Conservation (phyloP, 2,329 filamentous ascomycete species). For the Pseudocercospora crystallina region DNA sequence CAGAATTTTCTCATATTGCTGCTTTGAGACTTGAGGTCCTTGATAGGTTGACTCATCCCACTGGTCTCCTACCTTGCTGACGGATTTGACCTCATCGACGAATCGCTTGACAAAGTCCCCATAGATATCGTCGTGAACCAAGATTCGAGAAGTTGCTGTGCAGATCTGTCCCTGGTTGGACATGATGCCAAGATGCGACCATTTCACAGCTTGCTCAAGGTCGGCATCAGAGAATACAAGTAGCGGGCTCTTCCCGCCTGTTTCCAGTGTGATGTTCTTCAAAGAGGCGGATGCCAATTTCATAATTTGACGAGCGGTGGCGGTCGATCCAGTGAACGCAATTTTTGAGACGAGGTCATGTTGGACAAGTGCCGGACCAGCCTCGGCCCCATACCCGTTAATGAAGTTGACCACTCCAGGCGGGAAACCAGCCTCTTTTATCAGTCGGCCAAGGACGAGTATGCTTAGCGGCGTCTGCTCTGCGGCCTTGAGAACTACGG, state of each 20-base stretch:
- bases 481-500: conserved; percentile 56
- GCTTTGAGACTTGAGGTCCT: conserved; percentile 70
- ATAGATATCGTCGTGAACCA: conserved; percentile 57
- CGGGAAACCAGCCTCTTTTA: conserved; percentile 74
- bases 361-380: conserved; percentile 66
- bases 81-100: conserved; percentile 57
- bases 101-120: conserved; percentile 66
- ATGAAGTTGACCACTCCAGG: conserved; percentile 75
- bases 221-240: conserved; percentile 60
- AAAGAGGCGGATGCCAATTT: conserved; percentile 66
- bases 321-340: conserved; percentile 75
- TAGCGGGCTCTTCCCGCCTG: conserved; percentile 59
- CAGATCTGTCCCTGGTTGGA: conserved; percentile 61
- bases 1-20: conserved; percentile 68
- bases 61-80: conserved; percentile 65
- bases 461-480: conserved; percentile 56
- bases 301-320: conserved; percentile 73
- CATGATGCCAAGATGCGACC: conserved; percentile 62
- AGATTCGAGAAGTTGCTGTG: conserved; percentile 58
- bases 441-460: conserved; percentile 57
- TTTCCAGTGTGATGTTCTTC: conserved; percentile 63
- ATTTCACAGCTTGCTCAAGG: conserved; percentile 64
- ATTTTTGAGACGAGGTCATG: conserved; percentile 73
- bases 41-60: conserved; percentile 70
- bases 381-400: conserved; percentile 68